Conservation (phyloP, 2,329 filamentous ascomycete genomes). For the Apiospora saccharicola region DNA sequence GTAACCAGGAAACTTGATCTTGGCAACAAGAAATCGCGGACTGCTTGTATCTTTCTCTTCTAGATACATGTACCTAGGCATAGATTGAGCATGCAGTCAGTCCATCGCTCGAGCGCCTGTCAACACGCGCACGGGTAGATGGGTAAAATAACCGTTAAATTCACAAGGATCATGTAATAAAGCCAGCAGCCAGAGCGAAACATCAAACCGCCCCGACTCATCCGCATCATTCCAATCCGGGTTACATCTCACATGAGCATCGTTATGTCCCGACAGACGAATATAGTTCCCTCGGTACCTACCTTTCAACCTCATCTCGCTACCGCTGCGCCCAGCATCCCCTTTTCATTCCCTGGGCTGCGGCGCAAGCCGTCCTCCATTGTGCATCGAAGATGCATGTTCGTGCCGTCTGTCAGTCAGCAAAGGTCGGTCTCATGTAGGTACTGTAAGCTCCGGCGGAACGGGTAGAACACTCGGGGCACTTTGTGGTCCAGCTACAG, state of each 20-base stretch:
- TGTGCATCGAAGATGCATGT: background rate
- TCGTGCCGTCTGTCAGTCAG: background rate
- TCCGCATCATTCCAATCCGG: slow-evolving; percentile 1
- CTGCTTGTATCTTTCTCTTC: background rate
- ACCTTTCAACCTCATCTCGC: background rate
- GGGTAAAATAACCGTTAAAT: slow-evolving; percentile 18
- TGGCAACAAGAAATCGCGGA: background rate
- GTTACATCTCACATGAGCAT: slow-evolving; percentile 6
- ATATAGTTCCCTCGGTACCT: background rate
- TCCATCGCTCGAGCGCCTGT: background rate
- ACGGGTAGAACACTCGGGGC: slow-evolving; percentile 19
- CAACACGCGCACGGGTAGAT: slow-evolving; percentile 15
- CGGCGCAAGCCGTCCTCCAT: background rate
- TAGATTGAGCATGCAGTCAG: no score
- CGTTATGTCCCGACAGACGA: background rate
- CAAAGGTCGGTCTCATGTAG: background rate
- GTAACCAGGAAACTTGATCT: background rate
- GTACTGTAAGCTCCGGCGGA: background rate
- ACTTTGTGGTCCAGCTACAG: background rate
- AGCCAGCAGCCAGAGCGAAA: slow-evolving; percentile 18
- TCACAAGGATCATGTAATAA: slow-evolving; percentile 4
- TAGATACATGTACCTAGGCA: background rate
- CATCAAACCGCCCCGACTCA: slow-evolving; percentile 16
- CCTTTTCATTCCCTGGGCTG: background rate
- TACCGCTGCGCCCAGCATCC: slow-evolving; percentile 5